Evolutionary conservation across 2,329 filamentous ascomycete species (phyloP).

Genomic region (Daldinia sp.): DNA sequence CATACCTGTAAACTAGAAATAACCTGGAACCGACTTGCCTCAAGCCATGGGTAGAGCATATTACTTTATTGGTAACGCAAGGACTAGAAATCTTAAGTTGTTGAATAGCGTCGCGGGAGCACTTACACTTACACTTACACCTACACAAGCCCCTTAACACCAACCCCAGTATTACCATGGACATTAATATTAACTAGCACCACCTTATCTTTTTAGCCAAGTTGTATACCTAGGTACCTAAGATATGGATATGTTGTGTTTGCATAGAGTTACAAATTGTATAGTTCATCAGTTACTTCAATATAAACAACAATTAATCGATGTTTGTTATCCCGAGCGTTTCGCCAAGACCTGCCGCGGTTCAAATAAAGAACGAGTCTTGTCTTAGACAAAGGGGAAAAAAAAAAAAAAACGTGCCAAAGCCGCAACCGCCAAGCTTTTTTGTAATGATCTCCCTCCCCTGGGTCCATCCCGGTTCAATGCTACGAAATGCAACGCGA

Average conservation of each 20-base stretch:
- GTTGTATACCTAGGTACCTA: not conserved
- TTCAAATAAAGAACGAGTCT: constrained; percentile 35
- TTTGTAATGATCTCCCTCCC: not conserved
- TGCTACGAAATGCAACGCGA: constrained; percentile 11
- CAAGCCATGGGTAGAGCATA: not conserved
- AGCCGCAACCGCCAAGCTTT: constrained; percentile 40
- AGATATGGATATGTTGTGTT: not conserved
- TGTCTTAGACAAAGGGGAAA: not conserved
- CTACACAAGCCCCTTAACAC: not conserved
- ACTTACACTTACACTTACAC: not conserved
- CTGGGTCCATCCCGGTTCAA: constrained; percentile 5
- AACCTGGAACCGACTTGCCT: not conserved
- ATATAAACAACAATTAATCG: not conserved
- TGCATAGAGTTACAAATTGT: not conserved
- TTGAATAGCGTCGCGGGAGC: not conserved
- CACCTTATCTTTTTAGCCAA: not conserved
- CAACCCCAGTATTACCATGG: not conserved
- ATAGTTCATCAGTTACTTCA: not conserved
- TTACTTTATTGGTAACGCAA: not conserved
- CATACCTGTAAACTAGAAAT: not conserved
- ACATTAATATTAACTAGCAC: not conserved
- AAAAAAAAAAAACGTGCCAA: constrained; percentile 11
- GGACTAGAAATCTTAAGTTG: not conserved
- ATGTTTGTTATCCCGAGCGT: constrained; percentile 5
- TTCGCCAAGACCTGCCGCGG: constrained; percentile 39